phyloP scores from a whole-genome alignment of 805 yeast species.

The Pichia rugopelliculosa region DNA sequence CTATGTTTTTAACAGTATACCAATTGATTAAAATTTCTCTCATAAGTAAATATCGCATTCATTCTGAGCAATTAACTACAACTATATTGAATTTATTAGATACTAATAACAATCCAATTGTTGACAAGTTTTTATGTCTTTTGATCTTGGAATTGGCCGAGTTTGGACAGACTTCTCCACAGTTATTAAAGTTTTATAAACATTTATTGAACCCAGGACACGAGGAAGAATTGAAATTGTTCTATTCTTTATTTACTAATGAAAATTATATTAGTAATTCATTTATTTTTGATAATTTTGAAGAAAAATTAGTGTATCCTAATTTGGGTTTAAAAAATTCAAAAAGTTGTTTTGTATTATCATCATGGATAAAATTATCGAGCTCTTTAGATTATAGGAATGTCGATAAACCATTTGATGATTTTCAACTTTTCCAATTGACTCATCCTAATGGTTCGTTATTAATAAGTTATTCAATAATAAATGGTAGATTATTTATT shows the following conservation, averaged over 20 bases:
- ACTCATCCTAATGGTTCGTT: background rate
- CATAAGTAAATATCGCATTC: slow-evolving; percentile 15
- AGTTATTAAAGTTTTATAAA: background rate
- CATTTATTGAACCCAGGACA: background rate
- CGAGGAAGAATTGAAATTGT: background rate
- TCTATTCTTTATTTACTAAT: background rate
- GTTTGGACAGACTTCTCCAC: slow-evolving; percentile 13
- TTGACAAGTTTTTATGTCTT: background rate
- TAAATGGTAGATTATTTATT: slow-evolving; percentile 12
- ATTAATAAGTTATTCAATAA: slow-evolving; percentile 5
- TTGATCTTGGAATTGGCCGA: slow-evolving; percentile 10
- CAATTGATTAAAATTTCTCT: slow-evolving; percentile 16
- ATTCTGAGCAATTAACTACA: slow-evolving; percentile 13
- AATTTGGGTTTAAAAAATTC: slow-evolving; percentile 10
- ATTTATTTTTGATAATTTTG: background rate
- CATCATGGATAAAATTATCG: slow-evolving; percentile 20
- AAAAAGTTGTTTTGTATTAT: slow-evolving; percentile 18
- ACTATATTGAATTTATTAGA: slow-evolving; percentile 6
- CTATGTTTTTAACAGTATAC: slow-evolving; percentile 11
- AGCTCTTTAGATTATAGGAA: slow-evolving; percentile 1
- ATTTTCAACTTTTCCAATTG: background rate
- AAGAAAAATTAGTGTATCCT: slow-evolving; percentile 6
- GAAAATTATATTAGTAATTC: background rate
- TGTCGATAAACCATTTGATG: background rate
- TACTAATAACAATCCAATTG: background rate